Evolutionary conservation across 495 filamentous ascomycete genomes (phyloP), one percentile per base, ranked within the genome.

Genomic region (Aspergillus haitiensis): DNA sequence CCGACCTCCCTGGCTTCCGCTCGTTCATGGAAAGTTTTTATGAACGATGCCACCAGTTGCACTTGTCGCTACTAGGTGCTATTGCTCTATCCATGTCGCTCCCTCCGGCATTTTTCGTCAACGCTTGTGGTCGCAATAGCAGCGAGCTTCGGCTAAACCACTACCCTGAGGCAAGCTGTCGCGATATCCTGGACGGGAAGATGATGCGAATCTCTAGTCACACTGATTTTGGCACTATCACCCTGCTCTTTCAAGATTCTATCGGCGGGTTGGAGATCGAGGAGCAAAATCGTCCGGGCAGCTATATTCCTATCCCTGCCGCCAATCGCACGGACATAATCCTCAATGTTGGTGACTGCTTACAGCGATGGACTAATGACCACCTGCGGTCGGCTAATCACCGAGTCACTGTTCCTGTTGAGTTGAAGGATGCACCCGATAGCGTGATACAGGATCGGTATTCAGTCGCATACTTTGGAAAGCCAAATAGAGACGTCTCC

Each of bases 321-420:
- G 7, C 31, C 32, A 13, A 31, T 15, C 48, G 46, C 44, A 49
- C 21, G 16, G 81, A 83, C 6, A 77, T 86, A 36, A 83, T 87
- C 10, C 75, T 89, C 52, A 88, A 88, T 64, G 81, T 88, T 40
- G 86, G 84, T 1, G 86, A 87, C 64, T 82, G 83, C 59, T 72
- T 88, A 71, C 82, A 84, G 73, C 71, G 83, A 5, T 77, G 84
- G 61, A 86, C 79, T 45, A 87, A 87, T 65, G 84, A 83, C 69
- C 70, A 58, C 8, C 60, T 74, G 49, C 62, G 62, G 9, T 67
- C 72, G 48, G 67, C 75, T 31, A 81, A 63, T 36, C 69, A 72
- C 35, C 67, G 67, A 5, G 67, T 71, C 5, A 72, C 64, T 1
- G 21, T 57, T 13, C 67, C 48, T 16, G 39, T 36, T 16, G 39